phyloP scores from a whole-genome alignment of 2,329 filamentous ascomycete species.

The Harringtonia lauricola region DNA sequence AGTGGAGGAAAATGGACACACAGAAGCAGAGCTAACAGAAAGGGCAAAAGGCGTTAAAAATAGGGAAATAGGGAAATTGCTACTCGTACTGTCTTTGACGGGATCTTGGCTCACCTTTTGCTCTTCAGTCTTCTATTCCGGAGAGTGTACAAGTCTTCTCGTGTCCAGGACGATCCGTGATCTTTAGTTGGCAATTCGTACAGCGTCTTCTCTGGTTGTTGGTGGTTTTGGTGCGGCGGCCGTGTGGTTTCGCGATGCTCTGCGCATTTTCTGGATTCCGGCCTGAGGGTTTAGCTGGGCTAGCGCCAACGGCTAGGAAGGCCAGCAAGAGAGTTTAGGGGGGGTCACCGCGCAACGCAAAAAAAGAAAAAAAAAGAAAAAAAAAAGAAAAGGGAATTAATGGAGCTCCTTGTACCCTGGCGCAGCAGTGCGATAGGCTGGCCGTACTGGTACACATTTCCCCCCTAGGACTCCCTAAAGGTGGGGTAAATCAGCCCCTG shows the following conservation, averaged over 20 bases:
- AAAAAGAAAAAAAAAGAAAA: not conserved
- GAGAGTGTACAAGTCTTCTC: not conserved
- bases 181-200: too few relatives aligned
- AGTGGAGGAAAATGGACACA: not conserved
- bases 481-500: too few relatives aligned
- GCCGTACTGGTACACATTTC: too few relatives aligned
- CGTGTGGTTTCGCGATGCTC: too few relatives aligned
- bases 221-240: too few relatives aligned
- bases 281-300: too few relatives aligned
- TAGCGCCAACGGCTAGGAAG: too few relatives aligned
- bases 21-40: not conserved
- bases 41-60: slow-evolving; percentile 4
- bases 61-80: slow-evolving; percentile 9
- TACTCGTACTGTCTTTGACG: slow-evolving; percentile 1
- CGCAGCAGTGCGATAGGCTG: not conserved
- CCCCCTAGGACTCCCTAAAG: too few relatives aligned
- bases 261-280: too few relatives aligned
- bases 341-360: not conserved
- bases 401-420: not conserved
- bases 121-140: not conserved
- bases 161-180: too few relatives aligned
- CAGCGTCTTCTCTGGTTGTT: too few relatives aligned
- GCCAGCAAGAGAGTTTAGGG: too few relatives aligned
- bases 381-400: not conserved
- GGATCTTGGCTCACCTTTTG: not conserved